A percentile compares a stretch with the other conserved stretches of the same genome.
Evolutionary conservation across 495 filamentous ascomycete genomes (phyloP).

Genomic region (Lophiotrema nucula): DNA sequence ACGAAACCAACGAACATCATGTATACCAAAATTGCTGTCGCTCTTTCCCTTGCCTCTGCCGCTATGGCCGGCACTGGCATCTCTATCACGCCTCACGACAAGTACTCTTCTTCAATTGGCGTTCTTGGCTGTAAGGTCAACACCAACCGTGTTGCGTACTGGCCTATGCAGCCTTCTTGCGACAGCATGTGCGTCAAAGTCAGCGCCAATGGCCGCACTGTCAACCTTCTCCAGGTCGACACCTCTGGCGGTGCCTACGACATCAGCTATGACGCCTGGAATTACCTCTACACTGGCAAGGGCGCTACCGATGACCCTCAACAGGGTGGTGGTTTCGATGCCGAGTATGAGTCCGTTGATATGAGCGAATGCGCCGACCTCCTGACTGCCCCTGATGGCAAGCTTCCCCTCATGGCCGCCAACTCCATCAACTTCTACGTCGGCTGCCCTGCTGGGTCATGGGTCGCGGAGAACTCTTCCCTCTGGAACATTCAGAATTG

Average conservation of each 20-base stretch:
- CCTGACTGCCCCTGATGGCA: conserved; percentile 14
- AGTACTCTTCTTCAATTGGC: conserved; percentile 9
- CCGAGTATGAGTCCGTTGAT: conserved; percentile 5
- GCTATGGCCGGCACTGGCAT: conserved; percentile 2
- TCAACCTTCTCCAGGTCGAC: conserved; percentile 28
- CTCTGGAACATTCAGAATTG: conserved; percentile 27
- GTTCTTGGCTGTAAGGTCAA: conserved; percentile 28
- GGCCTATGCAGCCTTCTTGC: conserved; percentile 17
- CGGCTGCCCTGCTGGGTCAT: conserved; percentile 10
- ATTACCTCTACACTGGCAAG: conserved; percentile 22
- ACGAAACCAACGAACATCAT: conserved; percentile 2
- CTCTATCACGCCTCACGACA: conserved; percentile 14
- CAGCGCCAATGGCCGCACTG: conserved; percentile 16
- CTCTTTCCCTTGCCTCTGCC: conserved; percentile 7
- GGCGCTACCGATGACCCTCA: conserved; percentile 8
- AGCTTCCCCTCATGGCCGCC: conserved; percentile 26
- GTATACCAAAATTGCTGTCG: conserved; percentile 6
- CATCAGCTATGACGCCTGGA: conserved; percentile 31
- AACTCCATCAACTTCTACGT: conserved; percentile 25
- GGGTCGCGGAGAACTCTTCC: conserved; percentile 14
- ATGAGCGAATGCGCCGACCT: conserved; percentile 15
- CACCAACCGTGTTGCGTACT: conserved; percentile 30
- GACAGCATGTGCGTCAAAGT: conserved; percentile 17
- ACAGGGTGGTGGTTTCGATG: conserved; percentile 21
- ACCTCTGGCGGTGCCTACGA: conserved; percentile 25